Conservation (phyloP, 169 alveolate species). For the Cryptosporidium sp. region DNA sequence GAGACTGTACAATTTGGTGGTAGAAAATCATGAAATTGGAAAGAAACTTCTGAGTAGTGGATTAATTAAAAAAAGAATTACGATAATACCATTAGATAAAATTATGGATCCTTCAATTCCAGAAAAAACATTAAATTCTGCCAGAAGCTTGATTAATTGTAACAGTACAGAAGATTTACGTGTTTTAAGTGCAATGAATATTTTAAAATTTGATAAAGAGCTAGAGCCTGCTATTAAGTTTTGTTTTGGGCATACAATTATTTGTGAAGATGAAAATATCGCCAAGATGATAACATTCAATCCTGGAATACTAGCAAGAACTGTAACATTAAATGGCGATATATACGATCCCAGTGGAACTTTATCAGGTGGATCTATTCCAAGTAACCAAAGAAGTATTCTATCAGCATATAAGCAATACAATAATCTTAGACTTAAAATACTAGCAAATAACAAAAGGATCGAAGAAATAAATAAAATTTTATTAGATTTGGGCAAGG, state of each 20-base stretch:
- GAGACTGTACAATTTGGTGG: slow-evolving; percentile 75
- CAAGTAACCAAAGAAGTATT: slow-evolving; percentile 32
- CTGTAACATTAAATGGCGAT: slow-evolving; percentile 85
- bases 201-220: slow-evolving; percentile 81
- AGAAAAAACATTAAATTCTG: slow-evolving; percentile 72
- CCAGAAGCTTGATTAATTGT: slow-evolving; percentile 78
- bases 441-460: slow-evolving; percentile 50
- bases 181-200: slow-evolving; percentile 78
- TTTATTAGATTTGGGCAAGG: slow-evolving; percentile 1
- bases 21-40: slow-evolving; percentile 64
- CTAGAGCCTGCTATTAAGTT: slow-evolving; percentile 82
- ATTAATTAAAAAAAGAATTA: slow-evolving; percentile 49
- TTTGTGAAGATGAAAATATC: slow-evolving; percentile 84
- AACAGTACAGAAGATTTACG: slow-evolving; percentile 75
- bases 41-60: slow-evolving; percentile 69
- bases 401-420: slow-evolving; percentile 32
- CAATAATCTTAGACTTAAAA: slow-evolving; percentile 20
- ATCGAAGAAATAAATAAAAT: slow-evolving; percentile 63
- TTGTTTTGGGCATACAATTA: slow-evolving; percentile 84
- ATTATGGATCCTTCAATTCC: slow-evolving; percentile 65
- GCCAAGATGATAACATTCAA: slow-evolving; percentile 83
- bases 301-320: slow-evolving; percentile 74
- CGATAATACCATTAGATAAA: slow-evolving; percentile 63
- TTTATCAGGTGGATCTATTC: slow-evolving; percentile 81
- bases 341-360: slow-evolving; percentile 84